Base-by-base conservation (phyloP, 768 basidiomycete species). In the Mrakia blollopis region DNA sequence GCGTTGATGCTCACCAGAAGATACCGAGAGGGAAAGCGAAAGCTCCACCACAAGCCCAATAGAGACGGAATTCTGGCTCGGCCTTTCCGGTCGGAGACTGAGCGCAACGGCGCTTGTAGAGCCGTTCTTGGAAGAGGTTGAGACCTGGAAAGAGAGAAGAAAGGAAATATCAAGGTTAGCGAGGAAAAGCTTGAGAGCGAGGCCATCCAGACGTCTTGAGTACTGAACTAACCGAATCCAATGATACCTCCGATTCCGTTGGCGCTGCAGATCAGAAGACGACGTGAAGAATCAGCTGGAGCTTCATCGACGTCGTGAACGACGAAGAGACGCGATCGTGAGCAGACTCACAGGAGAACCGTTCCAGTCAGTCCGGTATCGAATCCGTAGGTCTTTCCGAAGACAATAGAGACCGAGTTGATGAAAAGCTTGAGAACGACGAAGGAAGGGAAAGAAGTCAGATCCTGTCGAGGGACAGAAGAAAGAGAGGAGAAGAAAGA, bases 1-100 rank as follows among this genome's bases (percentile, higher is more conserved):
- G 68, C 2, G n/a, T 70, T 23, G 32, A 63, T 11, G 3, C 44
- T 39, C 35, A 74, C 61, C 73, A 68, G 28, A 62, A 69, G 75
- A 72, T 61, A 8, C 75, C 70, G 2, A 70, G 14, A 16, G 74
- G 74, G 67, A 75, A 75, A 28, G 63, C 52, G 25, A 75, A 68
- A 1, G 62, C 74, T 10, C 74, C 76, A 32, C 73, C 16, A 7
- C 52, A 23, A 6, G 82, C 81, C 79, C 79, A 82, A 52, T 81
- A 80, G 14, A 83, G 78, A 21, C 82, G 50, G 16, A 80, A 81
- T 77, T 83, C 83, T 2, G 83, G 83, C 4, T 81, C 81, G 6
- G 83, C 80, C 28, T 79, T 76, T 23, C 81, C 81, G 7, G 61
- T 72, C 3, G 78, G 76, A 14, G 78, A 57, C 70, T 78, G 79